A percentile compares a stretch with the other conserved stretches of the same genome.
phyloP scores from a whole-genome alignment of 1,284 basidiomycete genomes.

The Pterulicium gracile region DNA sequence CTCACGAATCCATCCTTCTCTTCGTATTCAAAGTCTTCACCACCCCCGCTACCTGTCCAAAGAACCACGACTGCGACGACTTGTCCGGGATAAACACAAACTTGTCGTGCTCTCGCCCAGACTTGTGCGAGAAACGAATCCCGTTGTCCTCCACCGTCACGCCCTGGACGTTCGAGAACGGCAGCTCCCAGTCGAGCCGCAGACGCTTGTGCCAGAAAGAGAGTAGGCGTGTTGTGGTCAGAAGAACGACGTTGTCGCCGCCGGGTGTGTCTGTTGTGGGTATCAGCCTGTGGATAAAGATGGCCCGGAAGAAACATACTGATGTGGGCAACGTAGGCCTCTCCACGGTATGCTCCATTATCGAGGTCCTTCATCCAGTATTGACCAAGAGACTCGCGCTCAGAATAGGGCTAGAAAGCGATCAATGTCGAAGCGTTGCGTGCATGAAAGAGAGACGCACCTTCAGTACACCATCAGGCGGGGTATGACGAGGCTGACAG shows the following conservation, averaged over 20 bases:
- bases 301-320: conserved; percentile 32
- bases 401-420: conserved; percentile 63
- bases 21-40: conserved; percentile 66
- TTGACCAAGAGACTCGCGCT: conserved; percentile 88
- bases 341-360: conserved; percentile 75
- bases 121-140: conserved; percentile 76
- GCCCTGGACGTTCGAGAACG: conserved; percentile 79
- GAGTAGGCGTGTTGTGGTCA: conserved; percentile 73
- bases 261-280: conserved; percentile 54
- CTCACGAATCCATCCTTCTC: conserved; percentile 54
- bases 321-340: conserved; percentile 88
- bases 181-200: conserved; percentile 86
- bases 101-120: conserved; percentile 59
- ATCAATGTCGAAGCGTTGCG: conserved; percentile 5
- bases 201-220: conserved; percentile 84
- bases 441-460: conserved; percentile 32
- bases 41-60: conserved; percentile 58
- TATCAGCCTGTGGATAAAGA: conserved; percentile 8
- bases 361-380: conserved; percentile 94
- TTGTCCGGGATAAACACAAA: conserved; percentile 73
- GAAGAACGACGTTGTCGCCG: conserved; percentile 75
- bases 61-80: conserved; percentile 67
- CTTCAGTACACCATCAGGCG: conserved; percentile 76
- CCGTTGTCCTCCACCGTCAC: conserved; percentile 86
- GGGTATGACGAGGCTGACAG: conserved; percentile 76